phyloP scores from a whole-genome alignment of 192 early-diverging fungal genomes.

The Mortierella claussenii region DNA sequence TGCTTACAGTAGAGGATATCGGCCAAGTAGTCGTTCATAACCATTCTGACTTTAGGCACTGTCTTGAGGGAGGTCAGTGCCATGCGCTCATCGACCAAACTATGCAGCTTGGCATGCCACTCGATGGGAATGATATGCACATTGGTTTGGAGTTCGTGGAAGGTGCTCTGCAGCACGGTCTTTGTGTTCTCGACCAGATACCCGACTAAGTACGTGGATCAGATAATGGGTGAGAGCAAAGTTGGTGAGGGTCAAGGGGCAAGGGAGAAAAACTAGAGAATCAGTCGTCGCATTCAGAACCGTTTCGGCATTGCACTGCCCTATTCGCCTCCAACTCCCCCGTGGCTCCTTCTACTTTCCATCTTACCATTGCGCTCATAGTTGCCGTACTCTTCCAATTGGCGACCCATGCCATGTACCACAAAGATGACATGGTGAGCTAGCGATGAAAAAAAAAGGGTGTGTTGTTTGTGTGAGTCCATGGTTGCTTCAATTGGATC shows the following conservation, averaged over 20 bases:
- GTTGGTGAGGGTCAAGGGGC: too few species aligned
- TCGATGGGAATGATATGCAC: constrained; percentile 54
- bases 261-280: too few species aligned
- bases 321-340: too few species aligned
- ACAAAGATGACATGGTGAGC: constrained; percentile 61
- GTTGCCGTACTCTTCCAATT: constrained; percentile 59
- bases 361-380: constrained; percentile 55
- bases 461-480: too few species aligned
- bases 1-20: constrained; percentile 58
- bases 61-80: constrained; percentile 52
- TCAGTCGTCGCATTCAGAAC: too few species aligned
- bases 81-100: constrained; percentile 55
- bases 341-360: neutral
- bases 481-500: too few species aligned
- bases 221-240: too few species aligned
- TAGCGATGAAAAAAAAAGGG: neutral
- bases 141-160: constrained; percentile 39
- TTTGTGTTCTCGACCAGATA: constrained; percentile 44
- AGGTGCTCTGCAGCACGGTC: constrained; percentile 36
- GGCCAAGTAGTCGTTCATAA: constrained; percentile 58
- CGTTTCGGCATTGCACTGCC: too few species aligned
- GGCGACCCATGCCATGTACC: constrained; percentile 65
- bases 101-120: constrained; percentile 57
- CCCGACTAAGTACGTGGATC: constrained; percentile 9
- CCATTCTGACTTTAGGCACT: constrained; percentile 59